These are phyloP conservation scores for Beauveria sp. DNA, from an alignment of 2,329 filamentous ascomycete genomes.

Conservation along the genomic window DNA sequence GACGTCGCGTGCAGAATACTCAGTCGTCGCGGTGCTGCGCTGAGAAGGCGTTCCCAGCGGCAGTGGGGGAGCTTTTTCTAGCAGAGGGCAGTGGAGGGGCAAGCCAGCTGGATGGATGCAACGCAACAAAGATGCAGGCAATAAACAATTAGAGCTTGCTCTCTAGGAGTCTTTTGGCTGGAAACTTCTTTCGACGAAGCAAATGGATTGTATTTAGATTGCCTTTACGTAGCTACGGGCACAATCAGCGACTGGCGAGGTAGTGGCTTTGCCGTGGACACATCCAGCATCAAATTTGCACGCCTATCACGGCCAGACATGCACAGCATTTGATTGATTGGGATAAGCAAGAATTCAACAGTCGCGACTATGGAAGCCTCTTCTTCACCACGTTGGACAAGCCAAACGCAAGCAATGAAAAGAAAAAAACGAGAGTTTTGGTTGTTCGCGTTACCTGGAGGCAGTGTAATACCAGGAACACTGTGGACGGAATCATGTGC, in stretches of 20 bases:
- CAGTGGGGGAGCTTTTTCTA: slow-evolving; percentile 18
- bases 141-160: not conserved
- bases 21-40: not conserved
- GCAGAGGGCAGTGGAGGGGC: slow-evolving; percentile 13
- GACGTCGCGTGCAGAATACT: not conserved
- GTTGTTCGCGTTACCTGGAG: slow-evolving; percentile 34
- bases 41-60: not conserved
- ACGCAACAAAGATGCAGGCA: not conserved
- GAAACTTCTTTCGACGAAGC: too few species aligned
- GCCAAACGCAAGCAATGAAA: slow-evolving; percentile 33
- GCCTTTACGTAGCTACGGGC: not conserved
- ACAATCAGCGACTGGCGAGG: not conserved
- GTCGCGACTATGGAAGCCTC: slow-evolving; percentile 12
- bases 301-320: not conserved
- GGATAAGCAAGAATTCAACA: too few species aligned
- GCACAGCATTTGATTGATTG: too few species aligned
- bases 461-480: slow-evolving; percentile 40
- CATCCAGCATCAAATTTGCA: not conserved
- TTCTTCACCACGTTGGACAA: slow-evolving; percentile 32
- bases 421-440: slow-evolving; percentile 14
- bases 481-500: slow-evolving; percentile 31
- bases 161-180: too few species aligned
- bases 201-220: not conserved
- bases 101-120: not conserved
- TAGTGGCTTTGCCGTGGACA: not conserved